These are phyloP conservation scores for Yarrowia deformans DNA, from an alignment of 805 yeast species.

Conservation along the genomic window DNA sequence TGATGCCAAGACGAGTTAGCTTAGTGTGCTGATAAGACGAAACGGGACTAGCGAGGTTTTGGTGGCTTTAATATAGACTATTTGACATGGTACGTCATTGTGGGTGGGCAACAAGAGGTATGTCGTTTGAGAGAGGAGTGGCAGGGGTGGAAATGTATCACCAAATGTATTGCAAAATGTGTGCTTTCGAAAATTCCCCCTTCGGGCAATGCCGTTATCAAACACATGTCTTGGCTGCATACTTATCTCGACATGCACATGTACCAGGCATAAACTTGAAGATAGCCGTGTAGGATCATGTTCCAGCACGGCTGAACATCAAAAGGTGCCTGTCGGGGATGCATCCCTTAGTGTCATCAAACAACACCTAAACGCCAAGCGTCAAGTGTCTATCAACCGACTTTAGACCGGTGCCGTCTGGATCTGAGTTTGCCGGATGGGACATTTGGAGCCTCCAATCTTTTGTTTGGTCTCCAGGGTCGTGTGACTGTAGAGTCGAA, in stretches of 20 bases:
- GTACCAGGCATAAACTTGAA: neutral
- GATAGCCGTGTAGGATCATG: neutral
- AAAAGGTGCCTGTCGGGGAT: neutral
- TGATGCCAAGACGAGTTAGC: constrained; percentile 3
- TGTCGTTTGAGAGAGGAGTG: too few relatives aligned
- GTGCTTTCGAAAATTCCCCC: too few relatives aligned
- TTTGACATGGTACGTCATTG: neutral
- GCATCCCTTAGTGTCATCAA: neutral
- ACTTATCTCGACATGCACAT: too few relatives aligned
- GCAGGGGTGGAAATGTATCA: too few relatives aligned
- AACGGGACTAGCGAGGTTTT: neutral
- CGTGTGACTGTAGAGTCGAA: neutral
- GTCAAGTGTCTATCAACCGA: constrained; percentile 11
- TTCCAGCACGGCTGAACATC: constrained; percentile 19
- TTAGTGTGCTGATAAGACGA: constrained; percentile 13
- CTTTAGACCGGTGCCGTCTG: constrained; percentile 25
- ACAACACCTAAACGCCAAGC: neutral
- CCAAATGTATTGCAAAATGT: too few relatives aligned
- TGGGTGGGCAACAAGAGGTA: too few relatives aligned
- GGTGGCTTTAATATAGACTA: neutral
- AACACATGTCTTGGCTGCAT: too few relatives aligned
- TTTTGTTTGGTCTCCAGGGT: neutral
- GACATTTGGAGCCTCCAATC: neutral
- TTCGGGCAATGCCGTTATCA: too few relatives aligned
- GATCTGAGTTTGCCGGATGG: neutral